Evolutionary conservation across 495 filamentous ascomycete species (phyloP), one percentile per base, ranked within the genome.

Genomic region (Lophium mytilinum): DNA sequence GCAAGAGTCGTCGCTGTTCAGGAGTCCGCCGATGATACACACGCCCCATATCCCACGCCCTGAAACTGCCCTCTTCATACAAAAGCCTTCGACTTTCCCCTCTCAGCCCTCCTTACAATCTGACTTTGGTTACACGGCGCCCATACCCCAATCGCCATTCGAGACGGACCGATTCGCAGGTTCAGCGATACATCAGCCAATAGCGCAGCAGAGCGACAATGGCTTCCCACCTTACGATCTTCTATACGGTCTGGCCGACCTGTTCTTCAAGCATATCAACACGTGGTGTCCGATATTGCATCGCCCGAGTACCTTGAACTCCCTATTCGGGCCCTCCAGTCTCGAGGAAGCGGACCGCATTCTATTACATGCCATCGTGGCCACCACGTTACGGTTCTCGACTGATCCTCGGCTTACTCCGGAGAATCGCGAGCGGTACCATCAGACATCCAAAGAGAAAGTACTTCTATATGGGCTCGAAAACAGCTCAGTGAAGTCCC

Each of bases 181-280:
- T 2, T 18, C 61, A 17, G 40, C 52, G 14, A 40, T 56, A 14
- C n/a, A 36, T 45, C 46, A 43, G 1, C 21, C 40, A 8, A 37
- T 64, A 17, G 42, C 36, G 0, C 61, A 52, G 9, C 49, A 46
- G 12, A 18, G 83, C 5, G 87, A 91, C 60, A 77, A 87, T 48
- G 87, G 90, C 56, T 79, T 94, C 15, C 90, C 90, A 0, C 89
- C 90, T 6, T 91, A 94, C 57, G 88, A 92, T 69, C 68, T 95
- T 17, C 71, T 94, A 7, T 93, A 89, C 60, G 82, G 85, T 1
- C 72, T 95, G 21, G 85, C 87, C 7, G 88, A 94, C 65, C 75
- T 94, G 2, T 95, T 91, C 69, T 95, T 95, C 69, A 87, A 92
- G 61, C 87, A 93, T 59, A 82, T 95, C 67, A 91, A 94, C 66